Percentiles rank a stretch among this genome's conserved stretches.
Evolutionary conservation across 768 basidiomycete genomes (phyloP).

Genomic region (Tricholoma saponaceum): DNA sequence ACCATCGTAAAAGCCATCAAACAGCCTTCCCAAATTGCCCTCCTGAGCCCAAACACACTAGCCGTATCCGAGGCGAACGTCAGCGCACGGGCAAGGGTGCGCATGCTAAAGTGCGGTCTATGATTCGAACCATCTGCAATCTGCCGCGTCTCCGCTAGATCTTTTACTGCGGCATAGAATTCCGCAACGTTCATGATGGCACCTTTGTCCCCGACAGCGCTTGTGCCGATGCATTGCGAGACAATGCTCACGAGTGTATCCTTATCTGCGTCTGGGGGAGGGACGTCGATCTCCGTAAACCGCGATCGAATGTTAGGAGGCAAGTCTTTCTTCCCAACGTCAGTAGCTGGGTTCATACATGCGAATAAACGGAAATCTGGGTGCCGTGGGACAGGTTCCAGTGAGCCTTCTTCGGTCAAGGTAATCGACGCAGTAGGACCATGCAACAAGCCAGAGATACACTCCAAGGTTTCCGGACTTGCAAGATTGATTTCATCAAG

Average conservation of each 20-base stretch:
- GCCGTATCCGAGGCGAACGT: conserved; percentile 86
- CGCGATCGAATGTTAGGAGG: conserved; percentile 85
- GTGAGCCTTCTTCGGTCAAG: conserved; percentile 86
- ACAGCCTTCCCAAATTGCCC: conserved; percentile 94
- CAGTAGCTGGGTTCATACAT: conserved; percentile 99
- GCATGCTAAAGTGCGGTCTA: conserved; percentile 95
- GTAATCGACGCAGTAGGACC: conserved; percentile 87
- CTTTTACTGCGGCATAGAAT: conserved; percentile 81
- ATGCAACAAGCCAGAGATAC: conserved; percentile 82
- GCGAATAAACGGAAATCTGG: conserved; percentile 95
- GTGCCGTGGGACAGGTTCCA: conserved; percentile 88
- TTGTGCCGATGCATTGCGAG: conserved; percentile 81
- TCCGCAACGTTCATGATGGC: conserved; percentile 90
- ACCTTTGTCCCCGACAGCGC: conserved; percentile 79
- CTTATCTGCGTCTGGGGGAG: conserved; percentile 88
- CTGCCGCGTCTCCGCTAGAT: conserved; percentile 63
- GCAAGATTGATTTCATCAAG: conserved; percentile 97
- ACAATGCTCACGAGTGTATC: conserved; percentile 88
- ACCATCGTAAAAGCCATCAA: conserved; percentile 98
- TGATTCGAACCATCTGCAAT: conserved; percentile 94
- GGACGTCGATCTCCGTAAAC: conserved; percentile 95
- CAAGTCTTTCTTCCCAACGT: conserved; percentile 97
- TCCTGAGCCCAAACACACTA: conserved; percentile 68
- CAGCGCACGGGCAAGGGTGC: conserved; percentile 86
- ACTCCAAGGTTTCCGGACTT: conserved; percentile 91